Conservation (phyloP, 78 protist genomes). For the Paratrimastix pyriformis region DNA sequence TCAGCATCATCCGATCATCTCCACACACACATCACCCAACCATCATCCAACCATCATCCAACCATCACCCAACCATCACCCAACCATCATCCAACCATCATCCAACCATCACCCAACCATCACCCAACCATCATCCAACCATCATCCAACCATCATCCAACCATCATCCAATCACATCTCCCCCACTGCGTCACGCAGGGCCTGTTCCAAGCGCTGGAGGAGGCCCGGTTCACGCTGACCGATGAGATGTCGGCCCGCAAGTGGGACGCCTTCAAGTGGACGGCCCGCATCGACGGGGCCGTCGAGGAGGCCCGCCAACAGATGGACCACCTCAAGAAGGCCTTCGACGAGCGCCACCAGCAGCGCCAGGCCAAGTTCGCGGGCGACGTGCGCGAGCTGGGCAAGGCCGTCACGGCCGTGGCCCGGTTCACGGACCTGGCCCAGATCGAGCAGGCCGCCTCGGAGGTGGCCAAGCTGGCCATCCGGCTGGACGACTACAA, state of each 20-base stretch:
- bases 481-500: background rate
- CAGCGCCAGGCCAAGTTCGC: slow-evolving; percentile 34
- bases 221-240: slow-evolving; percentile 13
- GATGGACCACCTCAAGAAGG: slow-evolving; percentile 24
- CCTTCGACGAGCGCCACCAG: slow-evolving; percentile 19
- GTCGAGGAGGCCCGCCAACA: slow-evolving; percentile 18
- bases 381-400: slow-evolving; percentile 23
- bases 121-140: too few relatives aligned
- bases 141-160: too few relatives aligned
- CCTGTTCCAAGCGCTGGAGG: slow-evolving; percentile 36
- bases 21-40: too few relatives aligned
- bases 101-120: too few relatives aligned
- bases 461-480: slow-evolving; percentile 23
- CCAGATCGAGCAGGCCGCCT: slow-evolving; percentile 27
- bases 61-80: too few relatives aligned
- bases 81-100: too few relatives aligned
- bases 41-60: too few relatives aligned
- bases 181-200: too few relatives aligned
- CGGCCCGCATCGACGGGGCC: background rate
- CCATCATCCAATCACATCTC: too few relatives aligned
- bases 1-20: too few relatives aligned
- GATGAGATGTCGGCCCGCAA: slow-evolving; percentile 37
- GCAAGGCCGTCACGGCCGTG: slow-evolving; percentile 19
- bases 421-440: slow-evolving; percentile 35
- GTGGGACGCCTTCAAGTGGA: slow-evolving; percentile 34